A percentile compares a stretch with the other conserved stretches of the same genome.
These are phyloP conservation scores for Claviceps fusiformis DNA, from an alignment of 2,329 filamentous ascomycete species.

Conservation along the genomic window DNA sequence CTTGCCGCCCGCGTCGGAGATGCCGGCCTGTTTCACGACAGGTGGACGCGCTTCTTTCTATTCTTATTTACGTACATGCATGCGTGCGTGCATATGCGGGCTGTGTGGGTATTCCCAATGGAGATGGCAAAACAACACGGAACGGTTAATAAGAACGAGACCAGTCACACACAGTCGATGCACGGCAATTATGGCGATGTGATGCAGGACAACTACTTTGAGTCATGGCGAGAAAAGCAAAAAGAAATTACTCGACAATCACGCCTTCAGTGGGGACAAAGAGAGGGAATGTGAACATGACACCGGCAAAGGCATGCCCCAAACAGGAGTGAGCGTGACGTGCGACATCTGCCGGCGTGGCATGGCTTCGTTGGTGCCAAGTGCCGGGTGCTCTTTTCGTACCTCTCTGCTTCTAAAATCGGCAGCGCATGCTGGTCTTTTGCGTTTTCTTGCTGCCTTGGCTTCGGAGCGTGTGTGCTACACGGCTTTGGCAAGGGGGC, in stretches of 20 bases:
- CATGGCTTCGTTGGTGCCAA: not conserved
- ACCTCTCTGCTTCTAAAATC: too few species aligned
- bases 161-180: not conserved
- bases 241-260: not conserved
- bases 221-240: not conserved
- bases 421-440: too few species aligned
- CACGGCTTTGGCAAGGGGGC: too few species aligned
- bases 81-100: not conserved
- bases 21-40: not conserved
- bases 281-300: not conserved
- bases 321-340: not conserved
- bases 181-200: not conserved
- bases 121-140: not conserved
- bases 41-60: not conserved
- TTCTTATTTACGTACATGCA: not conserved
- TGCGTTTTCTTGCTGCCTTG: too few species aligned
- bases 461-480: too few species aligned
- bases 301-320: not conserved
- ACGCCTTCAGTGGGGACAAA: too few species aligned
- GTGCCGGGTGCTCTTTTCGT: too few species aligned
- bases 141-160: not conserved
- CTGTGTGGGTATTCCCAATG: not conserved
- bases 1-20: not conserved
- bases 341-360: not conserved
- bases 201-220: not conserved